These are phyloP conservation scores for Umbelopsis ramanniana DNA, from an alignment of 192 early-diverging fungal species.

Conservation along the genomic window DNA sequence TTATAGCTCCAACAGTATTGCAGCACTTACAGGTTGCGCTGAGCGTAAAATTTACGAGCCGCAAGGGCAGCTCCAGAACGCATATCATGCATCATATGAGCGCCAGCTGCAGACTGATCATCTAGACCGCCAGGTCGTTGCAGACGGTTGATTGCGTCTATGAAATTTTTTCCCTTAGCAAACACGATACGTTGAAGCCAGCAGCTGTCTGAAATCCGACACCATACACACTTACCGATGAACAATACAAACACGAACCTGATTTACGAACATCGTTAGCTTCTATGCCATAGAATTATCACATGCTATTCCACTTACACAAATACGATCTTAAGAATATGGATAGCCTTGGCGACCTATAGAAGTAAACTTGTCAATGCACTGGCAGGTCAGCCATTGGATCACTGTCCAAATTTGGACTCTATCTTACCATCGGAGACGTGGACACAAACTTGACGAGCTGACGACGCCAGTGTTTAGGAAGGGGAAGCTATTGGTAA, in stretches of 20 bases:
- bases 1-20: too few relatives aligned
- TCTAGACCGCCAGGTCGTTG: slow-evolving; percentile 34
- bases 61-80: slow-evolving; percentile 42
- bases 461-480: slow-evolving; percentile 54
- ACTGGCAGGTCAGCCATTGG: neutral
- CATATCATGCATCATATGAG: slow-evolving; percentile 33
- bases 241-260: slow-evolving; percentile 65
- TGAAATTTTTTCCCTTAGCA: neutral
- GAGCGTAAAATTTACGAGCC: slow-evolving; percentile 60
- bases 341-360: slow-evolving; percentile 38
- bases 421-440: slow-evolving; percentile 46
- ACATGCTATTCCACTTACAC: slow-evolving; percentile 43
- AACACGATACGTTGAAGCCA: neutral
- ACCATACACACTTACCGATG: slow-evolving; percentile 45
- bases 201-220: neutral
- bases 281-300: neutral
- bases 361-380: neutral
- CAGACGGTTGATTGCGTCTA: slow-evolving; percentile 59
- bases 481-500: slow-evolving; percentile 50
- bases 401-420: neutral
- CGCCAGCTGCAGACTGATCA: slow-evolving; percentile 15
- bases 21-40: slow-evolving; percentile 55
- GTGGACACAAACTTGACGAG: slow-evolving; percentile 51
- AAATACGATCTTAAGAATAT: slow-evolving; percentile 55
- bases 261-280: neutral